A percentile compares a stretch with the other conserved stretches of the same genome.
Evolutionary conservation across 2,329 filamentous ascomycete genomes (phyloP).

Genomic region (Ambrosiella beaveri): DNA sequence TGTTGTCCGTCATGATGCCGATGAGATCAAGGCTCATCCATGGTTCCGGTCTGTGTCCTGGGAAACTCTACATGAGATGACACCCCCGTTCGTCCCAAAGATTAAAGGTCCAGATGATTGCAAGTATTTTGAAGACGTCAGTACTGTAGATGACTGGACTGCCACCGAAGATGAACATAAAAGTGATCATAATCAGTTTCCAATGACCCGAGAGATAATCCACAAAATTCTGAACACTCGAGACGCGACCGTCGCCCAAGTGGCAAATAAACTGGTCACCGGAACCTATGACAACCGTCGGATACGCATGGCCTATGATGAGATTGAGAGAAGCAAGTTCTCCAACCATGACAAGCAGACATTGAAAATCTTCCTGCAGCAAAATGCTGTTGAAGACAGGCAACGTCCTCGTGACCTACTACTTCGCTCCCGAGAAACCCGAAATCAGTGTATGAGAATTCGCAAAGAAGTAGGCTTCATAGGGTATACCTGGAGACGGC

Average conservation of each 20-base stretch:
- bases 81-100: slow-evolving; percentile 64
- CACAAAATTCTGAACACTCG: slow-evolving; percentile 21
- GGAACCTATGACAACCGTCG: slow-evolving; percentile 31
- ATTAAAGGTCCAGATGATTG: slow-evolving; percentile 55
- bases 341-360: slow-evolving; percentile 23
- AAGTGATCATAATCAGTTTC: neutral
- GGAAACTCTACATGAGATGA: slow-evolving; percentile 52
- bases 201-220: slow-evolving; percentile 8
- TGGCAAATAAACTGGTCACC: slow-evolving; percentile 29
- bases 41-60: slow-evolving; percentile 73
- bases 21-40: slow-evolving; percentile 74
- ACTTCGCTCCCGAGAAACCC: slow-evolving; percentile 53
- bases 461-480: slow-evolving; percentile 72
- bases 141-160: slow-evolving; percentile 48
- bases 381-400: slow-evolving; percentile 45
- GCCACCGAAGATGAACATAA: slow-evolving; percentile 5
- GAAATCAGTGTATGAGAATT: slow-evolving; percentile 54
- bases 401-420: slow-evolving; percentile 74
- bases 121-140: slow-evolving; percentile 78
- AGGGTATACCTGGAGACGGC: slow-evolving; percentile 63
- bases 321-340: slow-evolving; percentile 26
- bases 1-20: slow-evolving; percentile 69
- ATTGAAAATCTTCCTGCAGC: slow-evolving; percentile 33
- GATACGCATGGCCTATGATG: slow-evolving; percentile 31
- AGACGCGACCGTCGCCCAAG: slow-evolving; percentile 21